Evolutionary conservation across 164 flowering plant genomes (phyloP), one percentile per base, ranked within the genome.

Genomic region (Tetracentron sinense): DNA sequence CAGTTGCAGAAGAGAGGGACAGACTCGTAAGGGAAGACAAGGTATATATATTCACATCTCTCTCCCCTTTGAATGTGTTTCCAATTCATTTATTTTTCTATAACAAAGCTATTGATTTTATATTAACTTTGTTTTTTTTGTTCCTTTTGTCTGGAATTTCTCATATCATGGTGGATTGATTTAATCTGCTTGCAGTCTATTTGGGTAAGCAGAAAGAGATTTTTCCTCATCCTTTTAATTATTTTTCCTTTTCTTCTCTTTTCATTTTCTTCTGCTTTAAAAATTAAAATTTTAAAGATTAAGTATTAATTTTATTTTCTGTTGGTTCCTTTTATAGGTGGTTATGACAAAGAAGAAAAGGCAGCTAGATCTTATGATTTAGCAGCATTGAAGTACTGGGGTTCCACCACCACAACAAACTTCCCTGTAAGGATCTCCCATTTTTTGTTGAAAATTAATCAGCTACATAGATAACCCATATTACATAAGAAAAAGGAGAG

Each of bases 301-400:
- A 23, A n/a, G 27, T 23, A 19, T 31, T 20, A 17, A 33, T 25
- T 16, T 0, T 68, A 8, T 38, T n/a, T 54, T 12, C 22, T 54
- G 29, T 60, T 26, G 52, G 8, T 30, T 54, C 42, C 33, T 0
- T 21, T 28, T 44, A 4, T 63, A 92, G 98, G 98, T 51, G 98
- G 98, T 46, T 92, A 92, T 82, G 98, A 92, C 69, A 92, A 92
- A 71, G 96, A 92, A 83, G 98, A 92, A 42, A 92, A 92, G 68
- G 98, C 96, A 50, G 96, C 96, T 12, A 83, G 95, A 69, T 87
- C 98, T 31, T 92, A 92, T 69, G 97, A 92, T 82, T 84, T 92
- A 75, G 97, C 96, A 58, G 98, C 98, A 52, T 61, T 92, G 64
- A 92, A 92, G 68, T 92, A 92, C 51, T 92, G 98, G 98, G 98